Percentiles rank a stretch among this genome's conserved stretches.
phyloP scores from a whole-genome alignment of 2,329 filamentous ascomycete species.

The Aspergillus amoenus region DNA sequence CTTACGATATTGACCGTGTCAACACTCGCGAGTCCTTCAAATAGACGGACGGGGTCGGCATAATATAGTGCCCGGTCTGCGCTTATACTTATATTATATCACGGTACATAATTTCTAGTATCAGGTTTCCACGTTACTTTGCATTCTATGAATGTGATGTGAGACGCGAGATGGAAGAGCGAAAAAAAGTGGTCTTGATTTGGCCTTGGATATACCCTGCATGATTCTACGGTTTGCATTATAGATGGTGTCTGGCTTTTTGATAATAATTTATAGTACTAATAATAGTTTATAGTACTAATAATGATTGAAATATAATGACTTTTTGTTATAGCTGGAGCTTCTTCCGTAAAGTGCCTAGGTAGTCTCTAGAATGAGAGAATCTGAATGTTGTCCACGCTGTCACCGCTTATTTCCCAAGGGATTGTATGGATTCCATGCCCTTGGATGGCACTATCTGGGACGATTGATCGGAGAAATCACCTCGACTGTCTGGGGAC shows the following conservation, averaged over 20 bases:
- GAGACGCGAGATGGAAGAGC: constrained; percentile 11
- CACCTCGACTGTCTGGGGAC: background rate
- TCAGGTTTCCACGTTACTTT: constrained; percentile 3
- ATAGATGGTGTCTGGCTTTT: constrained; percentile 13
- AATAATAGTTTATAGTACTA: background rate
- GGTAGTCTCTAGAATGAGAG: no score
- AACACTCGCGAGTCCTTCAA: constrained; percentile 43
- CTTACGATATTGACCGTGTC: constrained; percentile 46
- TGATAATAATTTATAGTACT: constrained; percentile 2
- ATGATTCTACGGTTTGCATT: constrained; percentile 12
- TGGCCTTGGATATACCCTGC: constrained; percentile 21
- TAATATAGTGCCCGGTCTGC: no score
- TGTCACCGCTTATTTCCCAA: no score
- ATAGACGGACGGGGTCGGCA: background rate
- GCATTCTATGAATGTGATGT: constrained; percentile 12
- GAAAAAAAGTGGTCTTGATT: constrained; percentile 7
- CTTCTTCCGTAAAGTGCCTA: no score
- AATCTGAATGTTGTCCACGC: no score
- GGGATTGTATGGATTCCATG: background rate
- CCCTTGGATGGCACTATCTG: background rate
- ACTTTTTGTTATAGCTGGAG: no score
- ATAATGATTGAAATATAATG: background rate
- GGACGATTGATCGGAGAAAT: background rate
- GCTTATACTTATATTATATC: background rate
- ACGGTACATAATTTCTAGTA: constrained; percentile 23